Base-by-base conservation (phyloP, 2,329 filamentous ascomycete genomes). In the Cercospora beticola region DNA sequence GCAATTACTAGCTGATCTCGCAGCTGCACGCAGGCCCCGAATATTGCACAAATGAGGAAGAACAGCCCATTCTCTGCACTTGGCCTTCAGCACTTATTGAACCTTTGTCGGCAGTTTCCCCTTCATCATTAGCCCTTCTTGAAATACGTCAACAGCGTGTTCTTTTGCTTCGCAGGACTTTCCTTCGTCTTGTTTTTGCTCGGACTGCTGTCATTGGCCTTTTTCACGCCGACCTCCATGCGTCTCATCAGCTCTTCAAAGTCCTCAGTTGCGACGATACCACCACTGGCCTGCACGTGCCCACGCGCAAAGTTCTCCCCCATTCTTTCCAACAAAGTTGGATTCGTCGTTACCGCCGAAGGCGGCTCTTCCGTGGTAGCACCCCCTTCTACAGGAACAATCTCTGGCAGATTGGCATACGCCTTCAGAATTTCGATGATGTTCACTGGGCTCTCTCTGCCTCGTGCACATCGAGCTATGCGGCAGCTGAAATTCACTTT, bases 401-500 rank as follows among this genome's bases (percentile, higher is more conserved):
- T 33, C 10, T 68, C 65, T 10, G 40, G 80, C 79, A 31, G 65
- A 31, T 73, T 76, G 1, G 86, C 88, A 54, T 87, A 83, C 1
- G 77, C 81, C 72, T 83, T 82, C 28, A 91, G 73, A 1, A 83
- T 84, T 72, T 86, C 82, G 63, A 90, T 90, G 64, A 90, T 89
- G 68, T 90, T 86, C 9, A 90, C 86, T 1, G 86, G 85, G 3
- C 84, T 83, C 16, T 87, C 83, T 30, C 82, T 80, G 16, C 78
- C 81, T 68, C 84, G 79, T 1, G 88, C 88, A 67, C 83, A 85
- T 58, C 84, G 81, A 0, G 89, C 84, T 6, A 91, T 79, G 1
- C 89, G 84, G 70, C 89, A 91, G 1, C 87, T 89, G 78, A 91
- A 91, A 73, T 90, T 89, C 26, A 91, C 88, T 76, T 86, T 84